A percentile compares a stretch with the other conserved stretches of the same genome.
Conservation (phyloP, 2,329 filamentous ascomycete species). For the Penicillium crustosum region DNA sequence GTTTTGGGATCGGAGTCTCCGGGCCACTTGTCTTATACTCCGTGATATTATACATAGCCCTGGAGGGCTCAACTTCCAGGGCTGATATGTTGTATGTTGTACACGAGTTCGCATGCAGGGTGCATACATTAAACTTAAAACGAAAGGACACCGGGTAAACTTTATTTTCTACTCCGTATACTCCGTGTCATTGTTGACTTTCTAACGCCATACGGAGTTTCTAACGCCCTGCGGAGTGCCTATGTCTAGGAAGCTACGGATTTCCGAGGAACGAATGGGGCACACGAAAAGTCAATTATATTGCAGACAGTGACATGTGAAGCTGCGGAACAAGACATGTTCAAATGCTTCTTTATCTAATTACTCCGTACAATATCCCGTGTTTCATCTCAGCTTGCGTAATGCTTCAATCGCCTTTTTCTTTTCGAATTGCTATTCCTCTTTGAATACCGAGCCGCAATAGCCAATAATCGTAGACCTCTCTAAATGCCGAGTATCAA, state of each 20-base stretch:
- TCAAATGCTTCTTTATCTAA: constrained; percentile 2
- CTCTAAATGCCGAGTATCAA: neutral
- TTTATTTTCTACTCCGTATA: neutral
- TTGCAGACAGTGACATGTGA: constrained; percentile 12
- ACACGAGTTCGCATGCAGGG: neutral
- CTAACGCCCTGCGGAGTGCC: neutral
- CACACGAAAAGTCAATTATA: constrained; percentile 20
- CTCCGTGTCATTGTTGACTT: neutral
- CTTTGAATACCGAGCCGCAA: neutral
- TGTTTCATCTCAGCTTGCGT: constrained; percentile 14
- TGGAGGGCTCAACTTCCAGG: neutral
- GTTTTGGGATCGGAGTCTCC: neutral
- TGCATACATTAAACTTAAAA: neutral
- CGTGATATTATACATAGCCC: neutral
- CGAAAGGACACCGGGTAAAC: neutral
- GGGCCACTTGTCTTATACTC: neutral
- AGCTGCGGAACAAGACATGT: neutral
- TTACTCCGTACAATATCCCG: neutral
- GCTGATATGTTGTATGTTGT: neutral
- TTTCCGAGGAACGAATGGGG: constrained; percentile 12
- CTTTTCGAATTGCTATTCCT: neutral
- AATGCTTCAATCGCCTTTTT: neutral
- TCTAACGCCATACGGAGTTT: neutral
- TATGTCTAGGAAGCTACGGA: neutral
- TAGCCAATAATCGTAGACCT: neutral